Conservation (phyloP, 352 stramenopile species). For the Globisporangium nagaii region DNA sequence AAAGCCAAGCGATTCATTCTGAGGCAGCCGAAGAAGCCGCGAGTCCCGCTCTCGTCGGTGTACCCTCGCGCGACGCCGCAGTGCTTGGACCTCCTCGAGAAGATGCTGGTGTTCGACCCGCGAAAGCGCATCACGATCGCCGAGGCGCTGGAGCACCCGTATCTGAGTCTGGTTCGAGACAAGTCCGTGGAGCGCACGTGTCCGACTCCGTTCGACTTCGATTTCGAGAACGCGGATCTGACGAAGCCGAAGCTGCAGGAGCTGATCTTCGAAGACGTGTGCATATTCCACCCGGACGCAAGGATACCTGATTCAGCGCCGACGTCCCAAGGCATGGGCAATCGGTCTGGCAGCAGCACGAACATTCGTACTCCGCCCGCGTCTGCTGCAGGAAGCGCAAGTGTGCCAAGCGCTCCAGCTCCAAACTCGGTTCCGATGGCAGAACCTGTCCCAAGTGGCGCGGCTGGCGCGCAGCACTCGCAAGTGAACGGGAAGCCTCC, state of each 20-base stretch:
- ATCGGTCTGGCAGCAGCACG: conserved; percentile 11
- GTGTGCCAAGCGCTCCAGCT: not conserved
- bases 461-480: not conserved
- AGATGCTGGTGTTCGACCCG: conserved; percentile 93
- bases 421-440: conserved; percentile 11
- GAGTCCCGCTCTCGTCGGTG: conserved; percentile 73
- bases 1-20: conserved; percentile 88
- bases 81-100: conserved; percentile 88
- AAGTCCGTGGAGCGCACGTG: conserved; percentile 69
- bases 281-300: conserved; percentile 82
- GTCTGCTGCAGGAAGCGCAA: conserved; percentile 6
- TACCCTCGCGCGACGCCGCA: conserved; percentile 80
- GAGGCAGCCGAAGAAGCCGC: conserved; percentile 82
- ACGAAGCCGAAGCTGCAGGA: conserved; percentile 89
- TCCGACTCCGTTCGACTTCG: conserved; percentile 78
- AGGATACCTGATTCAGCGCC: conserved; percentile 32
- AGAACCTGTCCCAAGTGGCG: conserved; percentile 9
- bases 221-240: conserved; percentile 84
- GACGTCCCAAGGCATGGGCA: not conserved
- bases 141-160: conserved; percentile 73
- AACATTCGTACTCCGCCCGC: conserved; percentile 15
- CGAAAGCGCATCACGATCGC: conserved; percentile 79
- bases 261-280: conserved; percentile 90
- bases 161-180: conserved; percentile 74
- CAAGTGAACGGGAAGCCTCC: conserved; percentile 15